phyloP scores from a whole-genome alignment of 345 rosid species.

The Eucalyptus cloeziana region DNA sequence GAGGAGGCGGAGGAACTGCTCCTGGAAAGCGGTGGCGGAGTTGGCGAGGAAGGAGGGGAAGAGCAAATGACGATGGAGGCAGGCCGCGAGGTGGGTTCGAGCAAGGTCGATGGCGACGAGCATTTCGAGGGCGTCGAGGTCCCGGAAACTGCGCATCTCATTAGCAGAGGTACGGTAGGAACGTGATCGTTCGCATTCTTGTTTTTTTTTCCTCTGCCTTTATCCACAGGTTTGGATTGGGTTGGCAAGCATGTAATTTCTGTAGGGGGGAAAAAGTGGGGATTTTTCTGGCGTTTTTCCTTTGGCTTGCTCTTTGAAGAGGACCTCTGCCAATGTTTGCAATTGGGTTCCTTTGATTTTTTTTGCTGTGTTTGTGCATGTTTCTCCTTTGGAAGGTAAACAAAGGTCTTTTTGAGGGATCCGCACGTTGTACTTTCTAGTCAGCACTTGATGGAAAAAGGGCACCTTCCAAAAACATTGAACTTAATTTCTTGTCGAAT shows the following conservation, averaged over 20 bases:
- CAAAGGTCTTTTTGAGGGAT: neutral
- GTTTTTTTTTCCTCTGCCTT: neutral
- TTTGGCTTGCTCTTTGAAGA: neutral
- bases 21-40: neutral
- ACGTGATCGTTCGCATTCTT: neutral
- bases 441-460: neutral
- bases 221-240: neutral
- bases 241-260: neutral
- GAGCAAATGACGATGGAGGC: neutral
- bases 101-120: slow-evolving; percentile 10
- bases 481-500: neutral
- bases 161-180: slow-evolving; percentile 45
- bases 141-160: slow-evolving; percentile 79
- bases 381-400: neutral
- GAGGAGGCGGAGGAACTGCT: slow-evolving; percentile 6
- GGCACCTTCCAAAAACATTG: neutral
- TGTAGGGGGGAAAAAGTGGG: neutral
- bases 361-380: neutral
- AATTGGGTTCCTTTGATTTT: neutral
- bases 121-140: slow-evolving; percentile 12
- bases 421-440: neutral
- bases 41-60: neutral
- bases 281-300: neutral
- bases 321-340: neutral
- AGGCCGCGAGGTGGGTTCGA: neutral